A percentile compares a stretch with the other conserved stretches of the same genome.
Evolutionary conservation across 2,329 filamentous ascomycete species (phyloP).

Genomic region (Lasiodiplodia gonubiensis): DNA sequence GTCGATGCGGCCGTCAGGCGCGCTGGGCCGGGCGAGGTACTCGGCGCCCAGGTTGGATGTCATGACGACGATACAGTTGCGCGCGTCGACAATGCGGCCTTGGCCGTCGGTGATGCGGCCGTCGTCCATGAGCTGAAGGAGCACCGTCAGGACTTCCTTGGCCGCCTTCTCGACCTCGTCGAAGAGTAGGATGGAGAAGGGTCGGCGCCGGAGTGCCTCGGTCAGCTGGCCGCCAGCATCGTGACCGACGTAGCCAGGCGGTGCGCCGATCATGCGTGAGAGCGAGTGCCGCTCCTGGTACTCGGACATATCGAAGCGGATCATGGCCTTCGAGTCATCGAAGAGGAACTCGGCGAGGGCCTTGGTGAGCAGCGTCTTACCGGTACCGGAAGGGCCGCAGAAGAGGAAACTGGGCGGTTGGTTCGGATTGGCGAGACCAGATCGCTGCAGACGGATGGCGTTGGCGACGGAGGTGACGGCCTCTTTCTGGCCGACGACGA

Average conservation of each 20-base stretch:
- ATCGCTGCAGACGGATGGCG: slow-evolving; percentile 92
- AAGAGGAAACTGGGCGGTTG: slow-evolving; percentile 98
- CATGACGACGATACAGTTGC: slow-evolving; percentile 99
- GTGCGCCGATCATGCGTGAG: slow-evolving; percentile 96
- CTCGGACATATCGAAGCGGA: slow-evolving; percentile 99
- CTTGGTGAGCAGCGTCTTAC: slow-evolving; percentile 97
- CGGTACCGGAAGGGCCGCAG: slow-evolving; percentile 96
- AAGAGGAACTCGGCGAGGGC: slow-evolving; percentile 97
- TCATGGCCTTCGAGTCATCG: slow-evolving; percentile 96
- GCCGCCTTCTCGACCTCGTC: slow-evolving; percentile 99
- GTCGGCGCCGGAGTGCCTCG: slow-evolving; percentile 88
- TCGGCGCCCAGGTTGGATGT: slow-evolving; percentile 97
- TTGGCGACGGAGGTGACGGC: slow-evolving; percentile 93
- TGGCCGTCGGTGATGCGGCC: slow-evolving; percentile 98
- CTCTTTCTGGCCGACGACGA: slow-evolving; percentile 93
- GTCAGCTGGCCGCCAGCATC: slow-evolving; percentile 96
- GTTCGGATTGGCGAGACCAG: slow-evolving; percentile 92
- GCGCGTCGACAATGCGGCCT: slow-evolving; percentile 90
- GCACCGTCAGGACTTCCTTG: slow-evolving; percentile 94
- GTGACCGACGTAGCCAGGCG: slow-evolving; percentile 95
- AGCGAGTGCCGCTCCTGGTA: slow-evolving; percentile 97
- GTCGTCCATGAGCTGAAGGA: slow-evolving; percentile 99
- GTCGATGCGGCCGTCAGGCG: slow-evolving; percentile 84
- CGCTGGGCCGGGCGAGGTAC: slow-evolving; percentile 80
- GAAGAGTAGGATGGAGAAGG: slow-evolving; percentile 97